Evolutionary conservation across 495 filamentous ascomycete species (phyloP), one percentile per base, ranked within the genome.

Genomic region (Achaetomiella virescens): DNA sequence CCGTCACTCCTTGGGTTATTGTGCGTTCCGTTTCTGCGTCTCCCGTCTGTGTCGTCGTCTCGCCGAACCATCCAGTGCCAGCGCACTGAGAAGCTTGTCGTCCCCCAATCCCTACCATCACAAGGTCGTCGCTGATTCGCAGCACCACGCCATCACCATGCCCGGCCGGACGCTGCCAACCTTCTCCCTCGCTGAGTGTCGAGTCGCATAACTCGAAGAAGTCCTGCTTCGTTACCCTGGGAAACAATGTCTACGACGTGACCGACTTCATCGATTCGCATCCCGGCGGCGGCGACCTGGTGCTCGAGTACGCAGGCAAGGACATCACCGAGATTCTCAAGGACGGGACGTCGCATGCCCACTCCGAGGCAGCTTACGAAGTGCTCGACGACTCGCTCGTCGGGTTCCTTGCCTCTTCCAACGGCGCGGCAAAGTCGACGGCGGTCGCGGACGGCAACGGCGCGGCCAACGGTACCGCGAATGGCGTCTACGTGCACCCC

Each of bases 151-250:
- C 17, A 20, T 14, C 27, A 46, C 18, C 27, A 60, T 60, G 58
- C 52, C 58, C 15, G 73, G 72, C 47, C 79, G 78, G 63, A 85
- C 80, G 37, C 78, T 97, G 25, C 91, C 91, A 38, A 93, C 84
- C 20, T 83, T 96, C 64, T 83, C 86, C 29, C 71, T 77, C 62
- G 80, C 84, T 55, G 89, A 97, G 67, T n/a, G 83, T 99, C 60
- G 81, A 83, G 66, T 77, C 84, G 59, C 90, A 92, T 69, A 95
- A 90, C 64, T 85, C 79, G 44, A 71, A 68, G 37, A 84, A 91
- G 68, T 95, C 89, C 21, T 97, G 95, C 79, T 99, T 90, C 77
- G 90, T 99, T 60, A 91, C 89, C 0, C 70, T 96, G 41, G 93
- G 90, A 33, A 79, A 78, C 24, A 92, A 91, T 60, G 93, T 97